Base-by-base conservation (phyloP, 1,139 yeast genomes). In the Ashbya aceris region DNA sequence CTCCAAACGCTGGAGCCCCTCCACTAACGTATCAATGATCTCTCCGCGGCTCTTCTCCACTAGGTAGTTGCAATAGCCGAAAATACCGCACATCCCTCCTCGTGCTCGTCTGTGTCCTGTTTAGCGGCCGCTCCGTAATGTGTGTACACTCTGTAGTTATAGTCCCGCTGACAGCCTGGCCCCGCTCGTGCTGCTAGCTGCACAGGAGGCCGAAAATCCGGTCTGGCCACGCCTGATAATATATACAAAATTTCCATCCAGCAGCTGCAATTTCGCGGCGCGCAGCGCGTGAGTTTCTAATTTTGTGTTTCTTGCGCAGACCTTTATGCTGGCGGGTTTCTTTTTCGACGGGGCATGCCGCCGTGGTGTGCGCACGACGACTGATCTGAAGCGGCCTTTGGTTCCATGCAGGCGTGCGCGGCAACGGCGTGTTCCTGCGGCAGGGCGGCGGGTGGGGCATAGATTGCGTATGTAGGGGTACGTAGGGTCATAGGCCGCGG, bases 41-140 rank as follows among this genome's bases (percentile, higher is more conserved):
- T 89, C 96, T 39, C 95, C 96, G 67, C 97, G 76, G 42, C 89
- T 72, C 64, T 80, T 84, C 55, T 89, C 96, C 49, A 86, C 95
- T 61, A 91, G 76, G 67, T 84, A 93, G 74, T 93, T 93, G 57
- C 93, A 87, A 70, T 93, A 93, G 53, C 98, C 99, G 67, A 93
- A 93, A 65, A 93, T 93, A 64, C 99, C 99, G 77, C 99, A 68
- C 73, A 68, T 68, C 13, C 17, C 20, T 17, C 23, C 23, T 17
- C 23, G 23, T 4, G 23, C 23, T 17, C 23, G 23, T 17, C 23
- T 17, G 23, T 17, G 23, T 17, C 23, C 23, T 17, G 23, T 17
- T 17, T 17, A 17, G 23, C 23, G 23, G 23, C 23, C 23, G 23
- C 23, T 17, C 23, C 23, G 23, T 17, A 17, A 17, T 17, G 23